These are phyloP conservation scores for Ballota nigra DNA, from an alignment of 257 asterid genomes.

Conservation along the genomic window DNA sequence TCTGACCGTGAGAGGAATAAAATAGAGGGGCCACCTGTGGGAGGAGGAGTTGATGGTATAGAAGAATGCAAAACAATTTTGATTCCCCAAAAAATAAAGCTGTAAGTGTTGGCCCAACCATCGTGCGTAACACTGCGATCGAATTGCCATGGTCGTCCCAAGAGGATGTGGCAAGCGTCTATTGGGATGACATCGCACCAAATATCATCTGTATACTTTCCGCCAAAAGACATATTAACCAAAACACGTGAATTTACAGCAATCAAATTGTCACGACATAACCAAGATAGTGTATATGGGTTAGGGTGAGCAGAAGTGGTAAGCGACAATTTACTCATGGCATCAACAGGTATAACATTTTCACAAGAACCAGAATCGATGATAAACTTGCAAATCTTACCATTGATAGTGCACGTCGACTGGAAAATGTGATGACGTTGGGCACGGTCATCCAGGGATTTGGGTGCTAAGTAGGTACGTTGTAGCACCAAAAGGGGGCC, in stretches of 20 bases:
- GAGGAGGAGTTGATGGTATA: too few relatives aligned
- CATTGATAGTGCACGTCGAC: too few relatives aligned
- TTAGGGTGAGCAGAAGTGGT: not conserved
- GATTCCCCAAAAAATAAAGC: not conserved
- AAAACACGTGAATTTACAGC: not conserved
- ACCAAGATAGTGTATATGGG: not conserved
- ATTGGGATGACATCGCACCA: not conserved
- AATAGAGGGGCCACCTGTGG: too few relatives aligned
- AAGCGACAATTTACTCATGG: not conserved
- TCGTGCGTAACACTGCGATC: not conserved
- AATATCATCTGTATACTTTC: not conserved
- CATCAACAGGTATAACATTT: too few relatives aligned
- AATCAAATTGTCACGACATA: not conserved
- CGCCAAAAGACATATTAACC: not conserved
- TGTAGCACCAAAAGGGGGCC: too few relatives aligned
- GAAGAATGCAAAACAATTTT: too few relatives aligned
- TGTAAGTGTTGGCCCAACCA: not conserved
- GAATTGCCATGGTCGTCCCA: not conserved
- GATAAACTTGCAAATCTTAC: too few relatives aligned
- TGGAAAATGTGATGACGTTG: too few relatives aligned
- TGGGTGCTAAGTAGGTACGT: too few relatives aligned
- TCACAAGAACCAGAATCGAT: too few relatives aligned
- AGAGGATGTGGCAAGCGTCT: not conserved
- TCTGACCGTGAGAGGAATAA: too few relatives aligned
- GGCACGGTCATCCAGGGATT: too few relatives aligned